phyloP scores from a whole-genome alignment of 345 rosid species.

The Syzygium aromaticum region DNA sequence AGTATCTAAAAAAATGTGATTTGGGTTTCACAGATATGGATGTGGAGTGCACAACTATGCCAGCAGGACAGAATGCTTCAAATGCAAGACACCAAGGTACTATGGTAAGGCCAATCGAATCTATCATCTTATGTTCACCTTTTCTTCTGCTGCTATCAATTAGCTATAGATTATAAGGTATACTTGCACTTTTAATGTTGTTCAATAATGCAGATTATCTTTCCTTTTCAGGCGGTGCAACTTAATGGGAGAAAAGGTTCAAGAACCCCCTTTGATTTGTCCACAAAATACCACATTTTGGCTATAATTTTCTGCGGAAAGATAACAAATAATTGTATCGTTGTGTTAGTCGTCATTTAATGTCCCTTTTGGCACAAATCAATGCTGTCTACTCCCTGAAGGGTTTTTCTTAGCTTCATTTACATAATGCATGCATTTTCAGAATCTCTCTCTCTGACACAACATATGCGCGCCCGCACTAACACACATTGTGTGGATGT shows the following conservation, averaged over 20 bases:
- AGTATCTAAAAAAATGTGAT: neutral
- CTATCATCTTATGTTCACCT: neutral
- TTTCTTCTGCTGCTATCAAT: neutral
- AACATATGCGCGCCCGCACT: neutral
- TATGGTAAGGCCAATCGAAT: slow-evolving; percentile 19
- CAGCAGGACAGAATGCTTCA: slow-evolving; percentile 76
- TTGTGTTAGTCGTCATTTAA: neutral
- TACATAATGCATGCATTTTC: neutral
- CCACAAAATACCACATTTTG: neutral
- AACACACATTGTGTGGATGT: neutral
- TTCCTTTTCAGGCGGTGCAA: slow-evolving; percentile 22
- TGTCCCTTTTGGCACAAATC: neutral
- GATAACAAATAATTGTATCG: neutral
- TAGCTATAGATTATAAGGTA: neutral
- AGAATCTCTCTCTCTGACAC: neutral
- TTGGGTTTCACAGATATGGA: slow-evolving; percentile 5
- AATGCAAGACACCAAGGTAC: slow-evolving; percentile 77
- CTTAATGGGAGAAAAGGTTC: neutral
- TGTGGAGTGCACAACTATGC: slow-evolving; percentile 93
- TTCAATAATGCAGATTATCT: neutral
- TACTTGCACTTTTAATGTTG: neutral
- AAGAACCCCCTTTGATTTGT: neutral
- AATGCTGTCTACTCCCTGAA: neutral
- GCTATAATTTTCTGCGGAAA: neutral
- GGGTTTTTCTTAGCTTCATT: neutral